Conservation (phyloP, 352 stramenopile genomes). For the Globisporangium canariense region DNA sequence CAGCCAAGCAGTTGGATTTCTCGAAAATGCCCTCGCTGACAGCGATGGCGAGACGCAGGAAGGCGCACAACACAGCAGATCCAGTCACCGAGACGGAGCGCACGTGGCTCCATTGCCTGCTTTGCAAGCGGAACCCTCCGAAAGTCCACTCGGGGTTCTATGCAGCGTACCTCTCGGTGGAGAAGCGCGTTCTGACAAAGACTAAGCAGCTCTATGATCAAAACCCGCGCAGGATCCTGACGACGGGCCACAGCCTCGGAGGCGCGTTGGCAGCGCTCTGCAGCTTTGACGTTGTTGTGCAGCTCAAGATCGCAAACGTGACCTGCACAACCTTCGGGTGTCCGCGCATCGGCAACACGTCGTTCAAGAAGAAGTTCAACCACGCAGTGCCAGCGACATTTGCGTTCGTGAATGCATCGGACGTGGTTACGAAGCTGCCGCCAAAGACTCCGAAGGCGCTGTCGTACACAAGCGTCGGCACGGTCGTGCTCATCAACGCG, state of each 20-base stretch:
- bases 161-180: slow-evolving; percentile 31
- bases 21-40: slow-evolving; percentile 12
- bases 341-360: slow-evolving; percentile 33
- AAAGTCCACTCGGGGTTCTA: slow-evolving; percentile 48
- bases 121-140: slow-evolving; percentile 32
- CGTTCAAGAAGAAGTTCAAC: slow-evolving; percentile 38
- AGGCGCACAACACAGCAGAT: neutral
- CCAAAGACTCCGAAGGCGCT: slow-evolving; percentile 36
- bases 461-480: slow-evolving; percentile 38
- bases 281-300: slow-evolving; percentile 32
- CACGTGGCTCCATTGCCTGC: slow-evolving; percentile 24
- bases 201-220: slow-evolving; percentile 21
- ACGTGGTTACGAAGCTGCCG: slow-evolving; percentile 40
- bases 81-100: slow-evolving; percentile 2
- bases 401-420: slow-evolving; percentile 37
- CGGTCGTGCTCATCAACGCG: slow-evolving; percentile 32
- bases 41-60: neutral
- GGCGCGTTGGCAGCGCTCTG: slow-evolving; percentile 40
- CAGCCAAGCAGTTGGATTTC: slow-evolving; percentile 27
- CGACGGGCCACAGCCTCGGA: slow-evolving; percentile 42
- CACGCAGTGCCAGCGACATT: slow-evolving; percentile 31
- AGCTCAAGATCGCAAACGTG: slow-evolving; percentile 28
- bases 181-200: slow-evolving; percentile 23
- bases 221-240: slow-evolving; percentile 24
- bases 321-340: slow-evolving; percentile 43